A percentile compares a stretch with the other conserved stretches of the same genome.
These are phyloP conservation scores for Paraurostyla sp. DNA, from an alignment of 73 alveolate species.

Conservation along the genomic window DNA sequence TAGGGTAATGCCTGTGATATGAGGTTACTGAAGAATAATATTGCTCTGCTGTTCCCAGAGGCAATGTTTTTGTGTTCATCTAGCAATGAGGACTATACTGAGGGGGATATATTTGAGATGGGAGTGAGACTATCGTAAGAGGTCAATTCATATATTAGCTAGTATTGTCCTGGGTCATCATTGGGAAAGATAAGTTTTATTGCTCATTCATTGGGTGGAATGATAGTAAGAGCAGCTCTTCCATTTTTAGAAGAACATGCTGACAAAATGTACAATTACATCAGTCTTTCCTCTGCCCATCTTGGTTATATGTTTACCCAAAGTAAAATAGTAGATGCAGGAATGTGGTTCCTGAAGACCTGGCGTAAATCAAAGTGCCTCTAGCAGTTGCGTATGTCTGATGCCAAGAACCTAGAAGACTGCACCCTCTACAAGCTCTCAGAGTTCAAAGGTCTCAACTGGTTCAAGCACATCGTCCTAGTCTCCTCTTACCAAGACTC, in stretches of 20 bases:
- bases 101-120: slow-evolving; percentile 96
- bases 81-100: slow-evolving; percentile 96
- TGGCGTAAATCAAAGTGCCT: slow-evolving; percentile 92
- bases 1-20: slow-evolving; percentile 98
- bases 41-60: slow-evolving; percentile 93
- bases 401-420: slow-evolving; percentile 89
- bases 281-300: slow-evolving; percentile 97
- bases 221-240: slow-evolving; percentile 91
- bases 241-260: slow-evolving; percentile 92
- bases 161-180: slow-evolving; percentile 89
- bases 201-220: slow-evolving; percentile 90
- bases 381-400: slow-evolving; percentile 93
- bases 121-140: slow-evolving; percentile 95
- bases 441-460: slow-evolving; percentile 63
- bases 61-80: slow-evolving; percentile 95
- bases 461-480: slow-evolving; percentile 90
- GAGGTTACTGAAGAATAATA: slow-evolving; percentile 94
- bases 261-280: slow-evolving; percentile 90
- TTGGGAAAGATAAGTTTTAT: slow-evolving; percentile 60
- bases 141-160: slow-evolving; percentile 88
- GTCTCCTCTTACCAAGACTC: slow-evolving; percentile 93
- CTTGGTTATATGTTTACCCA: slow-evolving; percentile 93
- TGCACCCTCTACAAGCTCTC: slow-evolving; percentile 93
- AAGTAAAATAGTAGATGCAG: slow-evolving; percentile 95
- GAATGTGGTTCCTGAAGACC: slow-evolving; percentile 97